Evolutionary conservation across 2,329 filamentous ascomycete genomes (phyloP).

Genomic region (Bipolaris victoriae): DNA sequence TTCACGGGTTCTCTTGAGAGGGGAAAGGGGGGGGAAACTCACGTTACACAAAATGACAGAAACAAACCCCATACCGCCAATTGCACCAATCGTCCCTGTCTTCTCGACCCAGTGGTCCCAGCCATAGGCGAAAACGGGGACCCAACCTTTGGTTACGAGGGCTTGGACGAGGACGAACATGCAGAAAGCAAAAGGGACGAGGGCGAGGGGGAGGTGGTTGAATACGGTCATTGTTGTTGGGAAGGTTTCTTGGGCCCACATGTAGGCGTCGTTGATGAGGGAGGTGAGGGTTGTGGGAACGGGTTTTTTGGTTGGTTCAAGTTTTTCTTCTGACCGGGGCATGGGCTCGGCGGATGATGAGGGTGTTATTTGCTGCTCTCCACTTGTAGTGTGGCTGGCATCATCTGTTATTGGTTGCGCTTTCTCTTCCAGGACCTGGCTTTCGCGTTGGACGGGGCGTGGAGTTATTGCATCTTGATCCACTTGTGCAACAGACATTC

Average conservation of each 20-base stretch:
- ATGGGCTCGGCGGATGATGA: background rate
- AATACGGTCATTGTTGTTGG: constrained; percentile 71
- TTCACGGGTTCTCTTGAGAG: too few relatives aligned
- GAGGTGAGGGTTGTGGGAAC: constrained; percentile 61
- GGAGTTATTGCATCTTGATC: constrained; percentile 14
- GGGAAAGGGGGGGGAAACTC: constrained; percentile 47
- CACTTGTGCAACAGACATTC: constrained; percentile 22
- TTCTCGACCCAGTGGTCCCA: constrained; percentile 75
- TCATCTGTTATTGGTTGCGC: constrained; percentile 3
- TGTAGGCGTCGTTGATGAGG: constrained; percentile 53
- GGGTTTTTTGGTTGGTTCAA: constrained; percentile 4
- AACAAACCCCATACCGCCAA: constrained; percentile 76
- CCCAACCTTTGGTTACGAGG: constrained; percentile 75
- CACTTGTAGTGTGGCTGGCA: constrained; percentile 6
- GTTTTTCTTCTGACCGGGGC: constrained; percentile 14
- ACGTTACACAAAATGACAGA: constrained; percentile 75
- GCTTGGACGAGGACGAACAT: constrained; percentile 80
- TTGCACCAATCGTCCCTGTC: constrained; percentile 70
- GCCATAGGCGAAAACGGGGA: constrained; percentile 72
- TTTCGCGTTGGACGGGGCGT: constrained; percentile 3
- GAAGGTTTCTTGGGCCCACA: constrained; percentile 73
- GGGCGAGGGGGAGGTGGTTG: constrained; percentile 68
- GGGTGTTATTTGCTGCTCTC: constrained; percentile 1
- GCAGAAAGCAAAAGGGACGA: constrained; percentile 73
- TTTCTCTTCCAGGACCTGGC: constrained; percentile 19